phyloP scores from a whole-genome alignment of 331 rosid species.

The Stylosanthes scabra region DNA sequence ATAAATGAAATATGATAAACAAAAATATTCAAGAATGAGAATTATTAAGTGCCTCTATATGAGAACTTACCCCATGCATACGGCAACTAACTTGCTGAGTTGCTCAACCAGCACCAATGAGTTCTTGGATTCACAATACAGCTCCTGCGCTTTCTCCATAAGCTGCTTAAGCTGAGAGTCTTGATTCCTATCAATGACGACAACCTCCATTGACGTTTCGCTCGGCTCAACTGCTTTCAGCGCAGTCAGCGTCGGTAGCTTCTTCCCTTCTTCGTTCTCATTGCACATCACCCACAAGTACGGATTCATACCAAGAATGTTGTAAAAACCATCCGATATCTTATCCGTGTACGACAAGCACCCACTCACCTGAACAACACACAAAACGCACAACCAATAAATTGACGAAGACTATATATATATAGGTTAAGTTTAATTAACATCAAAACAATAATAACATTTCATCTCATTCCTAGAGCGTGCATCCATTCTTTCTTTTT shows the following conservation, averaged over 20 bases:
- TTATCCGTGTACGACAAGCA: conserved; percentile 94
- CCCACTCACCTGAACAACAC: conserved; percentile 77
- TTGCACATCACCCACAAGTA: conserved; percentile 95
- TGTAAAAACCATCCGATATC: conserved; percentile 93
- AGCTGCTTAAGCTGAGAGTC: conserved; percentile 87
- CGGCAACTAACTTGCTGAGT: conserved; percentile 90
- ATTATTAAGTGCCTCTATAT: neutral
- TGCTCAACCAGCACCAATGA: conserved; percentile 74
- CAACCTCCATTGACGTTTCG: conserved; percentile 81
- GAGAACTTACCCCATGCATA: conserved; percentile 83
- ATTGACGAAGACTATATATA: no score
- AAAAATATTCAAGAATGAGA: neutral
- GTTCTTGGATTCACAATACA: conserved; percentile 79
- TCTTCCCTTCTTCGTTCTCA: conserved; percentile 69
- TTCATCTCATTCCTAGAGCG: no score
- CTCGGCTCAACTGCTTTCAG: conserved; percentile 74
- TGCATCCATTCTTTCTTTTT: no score
- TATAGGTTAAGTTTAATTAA: no score
- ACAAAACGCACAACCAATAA: neutral
- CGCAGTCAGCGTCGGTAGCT: conserved; percentile 72
- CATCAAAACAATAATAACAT: no score
- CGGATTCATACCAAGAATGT: conserved; percentile 97
- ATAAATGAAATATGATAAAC: neutral
- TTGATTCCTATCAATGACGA: conserved; percentile 70
- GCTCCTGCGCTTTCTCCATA: conserved; percentile 85